These are phyloP conservation scores for Eucalyptus caleyi DNA, from an alignment of 345 rosid species.

Conservation along the genomic window DNA sequence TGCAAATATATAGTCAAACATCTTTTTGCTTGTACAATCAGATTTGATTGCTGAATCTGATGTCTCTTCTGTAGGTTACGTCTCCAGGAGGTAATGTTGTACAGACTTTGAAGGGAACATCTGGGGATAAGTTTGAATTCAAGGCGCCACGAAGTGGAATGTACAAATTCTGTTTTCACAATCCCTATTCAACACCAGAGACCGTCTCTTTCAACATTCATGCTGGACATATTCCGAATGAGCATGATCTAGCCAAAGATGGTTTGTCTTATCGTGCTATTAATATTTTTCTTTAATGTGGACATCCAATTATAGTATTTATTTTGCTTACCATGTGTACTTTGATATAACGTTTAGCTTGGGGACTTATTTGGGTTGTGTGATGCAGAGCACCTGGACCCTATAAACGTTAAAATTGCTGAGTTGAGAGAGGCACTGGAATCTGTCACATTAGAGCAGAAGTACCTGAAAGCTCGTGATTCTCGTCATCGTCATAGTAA, in stretches of 20 bases:
- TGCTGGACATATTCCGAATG: conserved; percentile 89
- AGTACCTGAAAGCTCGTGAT: conserved; percentile 90
- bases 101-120: conserved; percentile 64
- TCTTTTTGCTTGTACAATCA: background rate
- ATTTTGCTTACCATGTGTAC: background rate
- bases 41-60: background rate
- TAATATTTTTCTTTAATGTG: background rate
- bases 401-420: conserved; percentile 86
- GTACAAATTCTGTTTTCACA: conserved; percentile 95
- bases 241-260: conserved; percentile 92
- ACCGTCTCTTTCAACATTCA: conserved; percentile 93
- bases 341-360: background rate
- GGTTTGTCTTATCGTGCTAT: conserved; percentile 18
- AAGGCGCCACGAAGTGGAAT: conserved; percentile 93
- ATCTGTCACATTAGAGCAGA: conserved; percentile 87
- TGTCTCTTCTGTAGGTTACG: conserved; percentile 38
- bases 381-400: conserved; percentile 81
- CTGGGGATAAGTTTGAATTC: conserved; percentile 91
- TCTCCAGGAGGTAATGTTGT: conserved; percentile 74
- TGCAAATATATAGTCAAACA: background rate
- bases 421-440: conserved; percentile 92
- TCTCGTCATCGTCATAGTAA: conserved; percentile 86
- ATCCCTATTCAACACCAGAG: conserved; percentile 86
- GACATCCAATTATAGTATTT: background rate
- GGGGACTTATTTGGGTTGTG: background rate